Evolutionary conservation across 345 rosid genomes (phyloP), one percentile per base, ranked within the genome.

Genomic region (Gossypium arboreum): DNA sequence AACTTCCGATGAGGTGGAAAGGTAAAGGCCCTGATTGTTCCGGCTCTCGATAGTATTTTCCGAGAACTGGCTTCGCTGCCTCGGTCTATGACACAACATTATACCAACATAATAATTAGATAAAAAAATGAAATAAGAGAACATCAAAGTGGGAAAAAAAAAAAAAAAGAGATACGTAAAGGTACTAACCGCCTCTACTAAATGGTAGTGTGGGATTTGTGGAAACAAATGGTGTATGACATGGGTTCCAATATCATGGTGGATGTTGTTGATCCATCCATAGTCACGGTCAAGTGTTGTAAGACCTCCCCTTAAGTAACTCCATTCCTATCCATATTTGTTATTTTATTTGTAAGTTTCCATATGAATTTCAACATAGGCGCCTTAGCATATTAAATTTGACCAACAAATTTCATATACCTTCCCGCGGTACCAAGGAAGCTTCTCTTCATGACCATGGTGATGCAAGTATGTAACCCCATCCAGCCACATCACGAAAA

Each of bases 241-340:
- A 77, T 94, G 98, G 29, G 98, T 94, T 66, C 98, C 98, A 62
- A 94, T 94, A 69, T 94, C 98, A 57, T 94, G 98, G 85, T 94
- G 98, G 84, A 94, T 87, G 86, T 89, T 88, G 58, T 94, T 94
- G 80, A 94, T 86, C 84, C 85, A 62, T 68, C 98, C 98, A 71
- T 92, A 94, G 72, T 94, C 97, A 18, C 96, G 87, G 70, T 94
- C 98, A 72, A 94, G 75, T 7, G 98, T 94, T 17, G 96, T 94
- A 12, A 94, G 94, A 63, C 98, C 97, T 87, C 98, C 98, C 75
- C 98, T 86, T 51, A 92, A 74, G 77, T 94, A 94, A 84, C 92
- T 94, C 98, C 98, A 94, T 83, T 90, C 96, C 97, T 94, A 77
- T 55, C 64, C 8, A 18, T n/a, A 43, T 4, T 34, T 25, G 9